These are phyloP conservation scores for Teunomyces lycoperdinae DNA, from an alignment of 805 yeast genomes.

Conservation along the genomic window DNA sequence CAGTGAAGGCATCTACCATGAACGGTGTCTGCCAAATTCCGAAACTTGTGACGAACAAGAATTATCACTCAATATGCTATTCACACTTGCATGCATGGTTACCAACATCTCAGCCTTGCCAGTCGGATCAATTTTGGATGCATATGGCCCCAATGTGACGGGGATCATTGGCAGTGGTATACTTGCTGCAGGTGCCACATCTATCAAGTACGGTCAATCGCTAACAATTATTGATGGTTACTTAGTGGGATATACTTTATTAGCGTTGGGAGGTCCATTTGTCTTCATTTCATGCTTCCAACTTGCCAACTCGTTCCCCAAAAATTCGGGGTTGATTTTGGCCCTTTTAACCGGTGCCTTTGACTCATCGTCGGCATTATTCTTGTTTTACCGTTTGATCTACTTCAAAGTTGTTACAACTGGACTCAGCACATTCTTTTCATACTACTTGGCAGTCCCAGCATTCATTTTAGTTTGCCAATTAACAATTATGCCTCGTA, in stretches of 20 bases:
- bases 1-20: conserved; percentile 46
- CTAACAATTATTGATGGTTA: conserved; percentile 55
- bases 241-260: conserved; percentile 64
- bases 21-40: conserved; percentile 29
- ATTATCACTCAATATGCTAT: conserved; percentile 73
- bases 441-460: conserved; percentile 70
- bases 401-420: conserved; percentile 48
- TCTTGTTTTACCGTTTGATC: conserved; percentile 65
- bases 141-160: conserved; percentile 75
- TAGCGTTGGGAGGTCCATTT: conserved; percentile 93
- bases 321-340: conserved; percentile 28
- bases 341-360: conserved; percentile 72
- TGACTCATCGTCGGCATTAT: conserved; percentile 88
- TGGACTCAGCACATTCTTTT: conserved; percentile 59
- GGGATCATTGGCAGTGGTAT: conserved; percentile 71
- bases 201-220: conserved; percentile 38
- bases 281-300: conserved; percentile 89
- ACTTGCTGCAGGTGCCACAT: conserved; percentile 53
- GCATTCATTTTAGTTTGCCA: conserved; percentile 73
- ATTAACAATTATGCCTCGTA: conserved; percentile 72
- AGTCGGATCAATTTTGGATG: conserved; percentile 78
- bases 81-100: conserved; percentile 81
- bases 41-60: conserved; percentile 71
- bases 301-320: conserved; percentile 58
- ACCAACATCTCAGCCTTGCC: conserved; percentile 81